Conservation (phyloP, 1,284 basidiomycete genomes). For the Marasmius tenuissimus region DNA sequence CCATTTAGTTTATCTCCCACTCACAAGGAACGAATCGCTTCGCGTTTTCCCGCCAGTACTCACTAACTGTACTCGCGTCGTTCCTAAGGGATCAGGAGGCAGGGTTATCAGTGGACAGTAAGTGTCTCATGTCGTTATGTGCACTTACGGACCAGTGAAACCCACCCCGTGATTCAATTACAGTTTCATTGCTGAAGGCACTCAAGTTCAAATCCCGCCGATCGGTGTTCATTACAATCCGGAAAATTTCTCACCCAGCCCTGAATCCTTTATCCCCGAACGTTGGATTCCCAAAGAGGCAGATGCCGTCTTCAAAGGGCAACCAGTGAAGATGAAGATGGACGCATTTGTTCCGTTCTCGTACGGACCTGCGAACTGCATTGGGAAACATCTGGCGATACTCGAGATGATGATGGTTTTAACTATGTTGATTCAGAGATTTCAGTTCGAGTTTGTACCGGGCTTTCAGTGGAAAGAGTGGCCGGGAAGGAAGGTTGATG, state of each 20-base stretch:
- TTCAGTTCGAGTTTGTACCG: constrained; percentile 2
- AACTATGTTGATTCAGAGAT: not conserved
- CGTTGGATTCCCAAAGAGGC: constrained; percentile 18
- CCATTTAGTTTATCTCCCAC: not conserved
- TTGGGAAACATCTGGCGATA: constrained; percentile 22
- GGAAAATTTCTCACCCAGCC: not conserved
- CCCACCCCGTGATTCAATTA: not conserved
- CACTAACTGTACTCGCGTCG: constrained; percentile 29
- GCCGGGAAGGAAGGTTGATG: not conserved
- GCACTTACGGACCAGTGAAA: not conserved
- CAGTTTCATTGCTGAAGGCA: not conserved
- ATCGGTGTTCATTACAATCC: not conserved
- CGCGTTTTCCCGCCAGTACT: constrained; percentile 35
- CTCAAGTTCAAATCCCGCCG: not conserved
- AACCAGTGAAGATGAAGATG: not conserved
- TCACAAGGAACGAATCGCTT: constrained; percentile 38
- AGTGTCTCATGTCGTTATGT: constrained; percentile 13
- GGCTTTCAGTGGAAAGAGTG: constrained; percentile 1
- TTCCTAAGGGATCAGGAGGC: constrained; percentile 22
- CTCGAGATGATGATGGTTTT: constrained; percentile 3
- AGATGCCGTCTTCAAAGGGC: not conserved
- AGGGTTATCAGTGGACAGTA: constrained; percentile 29
- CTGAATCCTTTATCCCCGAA: constrained; percentile 13
- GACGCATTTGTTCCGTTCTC: constrained; percentile 25
- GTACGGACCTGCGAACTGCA: constrained; percentile 25